Conservation (phyloP, 2,329 filamentous ascomycete species). For the Xylaria sp. region DNA sequence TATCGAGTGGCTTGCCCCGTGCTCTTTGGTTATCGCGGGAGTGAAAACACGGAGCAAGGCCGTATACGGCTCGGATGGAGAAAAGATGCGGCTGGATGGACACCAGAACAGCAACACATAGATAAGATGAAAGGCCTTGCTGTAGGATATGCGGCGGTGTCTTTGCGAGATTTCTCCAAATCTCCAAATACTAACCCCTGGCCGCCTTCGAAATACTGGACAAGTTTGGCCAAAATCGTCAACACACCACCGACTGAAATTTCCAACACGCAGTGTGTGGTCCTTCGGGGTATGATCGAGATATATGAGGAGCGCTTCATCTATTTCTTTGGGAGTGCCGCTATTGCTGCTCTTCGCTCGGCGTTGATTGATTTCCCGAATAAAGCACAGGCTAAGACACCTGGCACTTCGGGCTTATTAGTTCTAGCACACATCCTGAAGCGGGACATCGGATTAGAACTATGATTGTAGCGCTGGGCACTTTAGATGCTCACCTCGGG, state of each 20-base stretch:
- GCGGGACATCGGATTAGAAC: slow-evolving; percentile 54
- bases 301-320: slow-evolving; percentile 78
- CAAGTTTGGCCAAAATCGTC: slow-evolving; percentile 73
- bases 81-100: slow-evolving; percentile 63
- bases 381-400: slow-evolving; percentile 53
- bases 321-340: slow-evolving; percentile 79
- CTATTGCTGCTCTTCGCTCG: slow-evolving; percentile 69
- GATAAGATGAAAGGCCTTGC: slow-evolving; percentile 84
- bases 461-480: slow-evolving; percentile 38
- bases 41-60: slow-evolving; percentile 73
- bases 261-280: slow-evolving; percentile 74
- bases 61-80: slow-evolving; percentile 75
- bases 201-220: slow-evolving; percentile 84
- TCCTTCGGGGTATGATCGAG: slow-evolving; percentile 74
- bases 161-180: slow-evolving; percentile 80
- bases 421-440: slow-evolving; percentile 61
- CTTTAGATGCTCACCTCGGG: not conserved
- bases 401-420: slow-evolving; percentile 57
- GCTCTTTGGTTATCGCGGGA: slow-evolving; percentile 81
- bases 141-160: slow-evolving; percentile 81
- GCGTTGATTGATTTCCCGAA: slow-evolving; percentile 77
- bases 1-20: slow-evolving; percentile 81
- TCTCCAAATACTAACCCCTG: slow-evolving; percentile 73
- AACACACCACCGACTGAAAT: slow-evolving; percentile 72
- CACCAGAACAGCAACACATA: slow-evolving; percentile 73